Percentiles rank a stretch among this genome's conserved stretches.
These are phyloP conservation scores for Boletus reticulatus DNA, from an alignment of 768 basidiomycete genomes.

Conservation along the genomic window DNA sequence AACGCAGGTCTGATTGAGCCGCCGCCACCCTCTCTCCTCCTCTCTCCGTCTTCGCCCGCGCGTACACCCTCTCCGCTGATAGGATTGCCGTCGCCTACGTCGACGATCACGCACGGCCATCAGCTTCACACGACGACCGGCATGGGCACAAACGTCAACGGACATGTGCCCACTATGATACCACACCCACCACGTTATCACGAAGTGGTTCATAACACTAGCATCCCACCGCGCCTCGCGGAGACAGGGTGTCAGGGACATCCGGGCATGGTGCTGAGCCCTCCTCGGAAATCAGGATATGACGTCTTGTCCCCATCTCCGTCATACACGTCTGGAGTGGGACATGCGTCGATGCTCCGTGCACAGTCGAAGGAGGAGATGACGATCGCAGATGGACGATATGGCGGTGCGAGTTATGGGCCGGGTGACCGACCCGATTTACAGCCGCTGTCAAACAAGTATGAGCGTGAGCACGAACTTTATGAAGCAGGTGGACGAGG, in stretches of 20 bases:
- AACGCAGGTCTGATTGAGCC: slow-evolving; percentile 6
- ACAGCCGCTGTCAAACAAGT: not conserved
- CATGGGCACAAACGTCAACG: slow-evolving; percentile 8
- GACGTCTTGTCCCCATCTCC: slow-evolving; percentile 2
- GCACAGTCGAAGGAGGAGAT: slow-evolving; percentile 13
- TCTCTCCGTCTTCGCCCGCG: slow-evolving; percentile 14
- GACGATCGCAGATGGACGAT: slow-evolving; percentile 6
- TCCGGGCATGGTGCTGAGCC: slow-evolving; percentile 1
- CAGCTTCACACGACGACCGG: not conserved
- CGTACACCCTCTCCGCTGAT: slow-evolving; percentile 7
- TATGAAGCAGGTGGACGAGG: not conserved
- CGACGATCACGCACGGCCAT: slow-evolving; percentile 9
- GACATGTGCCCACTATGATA: slow-evolving; percentile 9
- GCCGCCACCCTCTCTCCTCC: slow-evolving; percentile 10
- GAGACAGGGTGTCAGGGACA: slow-evolving; percentile 27
- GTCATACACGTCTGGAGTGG: not conserved
- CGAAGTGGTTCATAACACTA: slow-evolving; percentile 4
- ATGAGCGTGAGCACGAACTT: slow-evolving; percentile 5
- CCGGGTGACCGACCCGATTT: slow-evolving; percentile 7
- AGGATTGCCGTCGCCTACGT: slow-evolving; percentile 14
- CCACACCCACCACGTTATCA: slow-evolving; percentile 20
- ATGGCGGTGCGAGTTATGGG: not conserved
- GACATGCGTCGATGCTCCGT: not conserved
- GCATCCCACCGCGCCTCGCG: slow-evolving; percentile 18
- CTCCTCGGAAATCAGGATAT: slow-evolving; percentile 19